Conservation (phyloP, 202 grass and related monocot genomes). For the Zoysia matrella region DNA sequence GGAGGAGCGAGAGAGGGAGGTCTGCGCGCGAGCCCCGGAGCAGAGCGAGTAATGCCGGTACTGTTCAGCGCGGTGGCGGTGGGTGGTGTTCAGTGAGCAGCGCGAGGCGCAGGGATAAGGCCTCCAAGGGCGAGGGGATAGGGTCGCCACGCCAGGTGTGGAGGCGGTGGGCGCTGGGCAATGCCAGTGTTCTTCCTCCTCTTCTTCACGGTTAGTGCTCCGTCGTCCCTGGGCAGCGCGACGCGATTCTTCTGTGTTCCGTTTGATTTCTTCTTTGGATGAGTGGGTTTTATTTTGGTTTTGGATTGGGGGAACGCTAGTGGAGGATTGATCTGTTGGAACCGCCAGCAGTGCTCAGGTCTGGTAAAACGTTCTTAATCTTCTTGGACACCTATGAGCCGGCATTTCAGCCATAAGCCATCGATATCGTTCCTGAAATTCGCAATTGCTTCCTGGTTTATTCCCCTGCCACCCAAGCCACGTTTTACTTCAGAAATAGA, state of each 20-base stretch:
- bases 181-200: background rate
- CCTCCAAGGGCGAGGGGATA: constrained; percentile 39
- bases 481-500: no score
- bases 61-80: constrained; percentile 2
- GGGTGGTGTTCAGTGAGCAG: background rate
- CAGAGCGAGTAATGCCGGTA: constrained; percentile 31
- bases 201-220: constrained; percentile 7
- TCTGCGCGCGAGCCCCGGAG: constrained; percentile 50
- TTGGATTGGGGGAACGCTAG: constrained; percentile 14
- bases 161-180: background rate
- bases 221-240: background rate
- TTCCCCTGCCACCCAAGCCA: no score
- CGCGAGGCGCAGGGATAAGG: constrained; percentile 24
- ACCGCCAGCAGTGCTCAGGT: background rate
- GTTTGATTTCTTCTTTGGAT: background rate
- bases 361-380: constrained; percentile 4
- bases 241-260: background rate
- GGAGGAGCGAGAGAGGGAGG: background rate
- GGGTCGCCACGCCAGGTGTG: no score
- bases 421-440: no score
- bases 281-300: background rate
- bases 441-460: no score
- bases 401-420: no score
- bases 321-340: background rate
- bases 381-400: background rate